Base-by-base conservation (phyloP, 2,329 filamentous ascomycete species). In the Aurifilum marmelostoma region DNA sequence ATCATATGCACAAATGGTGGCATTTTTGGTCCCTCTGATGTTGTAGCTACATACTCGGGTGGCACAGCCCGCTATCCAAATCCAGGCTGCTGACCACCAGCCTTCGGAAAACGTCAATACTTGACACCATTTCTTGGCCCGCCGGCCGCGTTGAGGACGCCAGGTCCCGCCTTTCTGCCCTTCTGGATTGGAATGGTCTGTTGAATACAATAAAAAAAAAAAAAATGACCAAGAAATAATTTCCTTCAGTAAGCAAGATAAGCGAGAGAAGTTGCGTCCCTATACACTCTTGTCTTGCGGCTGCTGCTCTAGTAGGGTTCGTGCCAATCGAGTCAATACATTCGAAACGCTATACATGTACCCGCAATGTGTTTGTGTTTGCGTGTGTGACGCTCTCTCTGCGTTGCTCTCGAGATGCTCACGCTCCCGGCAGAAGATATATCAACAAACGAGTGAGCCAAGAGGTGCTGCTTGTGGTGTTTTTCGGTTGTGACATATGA, bases 231-330 rank as follows among this genome's bases (percentile, higher is more conserved):
- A 6, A 1, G 5, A 43, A 43, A 18, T 1, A 21, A 54, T 12
- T n/a, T 18, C 29, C 34, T 7, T 39, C 56, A 39, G 16, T 24
- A 41, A 61, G n/a, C 37, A 34, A 60, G 14, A 39, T 24, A 61
- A 41, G 37, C 4, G 21, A 61, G 37, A 62, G 37, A 62, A 62
- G 59, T 62, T 27, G 59, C 59, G 37, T 24, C 37, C 37, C 59
- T 12, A 43, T 27, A 21, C 37, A 62, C 27, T 29, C 37, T 43
- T 43, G 21, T 29, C 59, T 43, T 27, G 29, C 59, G 24, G 11
- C n/a, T 24, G 37, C 37, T 43, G 39, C n/a, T 62, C 37, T 18
- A 24, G 5, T 18, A 27, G 21, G 16, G 27, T 14, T 62, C 37
- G 14, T 29, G 52, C 24, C 43, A 29, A 56, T 56, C 27, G 24